Evolutionary conservation across 441 rosid species (phyloP).

Genomic region (Hura crepitans): DNA sequence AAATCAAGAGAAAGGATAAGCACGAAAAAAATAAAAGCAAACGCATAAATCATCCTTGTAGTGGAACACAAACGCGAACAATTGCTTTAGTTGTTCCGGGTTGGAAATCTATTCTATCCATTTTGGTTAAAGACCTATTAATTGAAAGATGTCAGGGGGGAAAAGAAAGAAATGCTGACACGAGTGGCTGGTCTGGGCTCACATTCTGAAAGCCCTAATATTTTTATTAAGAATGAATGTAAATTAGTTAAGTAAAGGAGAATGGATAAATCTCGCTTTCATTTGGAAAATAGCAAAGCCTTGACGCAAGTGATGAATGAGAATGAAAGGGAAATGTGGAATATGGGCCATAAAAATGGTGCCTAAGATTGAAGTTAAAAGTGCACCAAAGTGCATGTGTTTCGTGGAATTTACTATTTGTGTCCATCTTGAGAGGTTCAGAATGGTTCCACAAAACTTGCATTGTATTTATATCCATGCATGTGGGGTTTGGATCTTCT

Average conservation of each 20-base stretch:
- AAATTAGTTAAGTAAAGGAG: neutral
- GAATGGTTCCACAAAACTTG: too few species aligned
- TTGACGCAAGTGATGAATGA: slow-evolving; percentile 30
- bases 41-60: slow-evolving; percentile 16
- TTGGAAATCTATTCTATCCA: slow-evolving; percentile 32
- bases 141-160: too few species aligned
- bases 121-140: slow-evolving; percentile 20
- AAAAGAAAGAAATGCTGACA: too few species aligned
- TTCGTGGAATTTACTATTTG: too few species aligned
- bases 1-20: slow-evolving; percentile 23
- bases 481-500: too few species aligned
- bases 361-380: neutral
- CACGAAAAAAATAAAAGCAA: neutral
- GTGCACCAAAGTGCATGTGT: neutral
- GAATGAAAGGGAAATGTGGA: neutral
- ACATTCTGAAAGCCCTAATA: too few species aligned
- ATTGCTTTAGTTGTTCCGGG: slow-evolving; percentile 34
- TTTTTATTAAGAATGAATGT: too few species aligned
- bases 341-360: slow-evolving; percentile 17
- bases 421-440: too few species aligned
- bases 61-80: slow-evolving; percentile 27
- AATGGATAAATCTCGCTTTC: neutral
- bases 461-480: too few species aligned
- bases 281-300: slow-evolving; percentile 14
- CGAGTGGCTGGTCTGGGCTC: too few species aligned